A percentile compares a stretch with the other conserved stretches of the same genome.
phyloP scores from a whole-genome alignment of 2,329 filamentous ascomycete species.

The Nothophoma quercina region DNA sequence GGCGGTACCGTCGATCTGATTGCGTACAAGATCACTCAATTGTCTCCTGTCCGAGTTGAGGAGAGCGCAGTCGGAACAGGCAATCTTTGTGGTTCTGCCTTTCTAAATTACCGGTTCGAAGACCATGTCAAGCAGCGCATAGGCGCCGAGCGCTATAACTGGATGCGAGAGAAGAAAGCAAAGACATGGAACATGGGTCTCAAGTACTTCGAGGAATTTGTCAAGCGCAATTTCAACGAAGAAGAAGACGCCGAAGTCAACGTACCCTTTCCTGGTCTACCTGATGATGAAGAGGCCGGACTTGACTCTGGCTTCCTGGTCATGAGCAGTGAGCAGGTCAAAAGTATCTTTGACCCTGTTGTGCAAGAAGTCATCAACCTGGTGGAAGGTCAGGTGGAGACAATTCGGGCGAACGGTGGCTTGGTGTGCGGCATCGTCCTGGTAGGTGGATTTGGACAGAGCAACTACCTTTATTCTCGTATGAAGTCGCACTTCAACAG shows the following conservation, averaged over 20 bases:
- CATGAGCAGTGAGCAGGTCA: constrained; percentile 73
- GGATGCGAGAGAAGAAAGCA: constrained; percentile 78
- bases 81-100: constrained; percentile 78
- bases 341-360: constrained; percentile 78
- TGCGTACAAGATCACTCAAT: constrained; percentile 79
- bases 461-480: constrained; percentile 73
- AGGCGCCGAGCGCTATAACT: constrained; percentile 71
- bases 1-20: constrained; percentile 76
- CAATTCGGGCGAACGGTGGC: constrained; percentile 50
- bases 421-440: constrained; percentile 72
- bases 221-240: constrained; percentile 83
- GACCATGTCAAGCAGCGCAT: constrained; percentile 75
- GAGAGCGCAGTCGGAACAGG: constrained; percentile 83
- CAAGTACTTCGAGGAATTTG: constrained; percentile 83
- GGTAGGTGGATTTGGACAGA: constrained; percentile 83
- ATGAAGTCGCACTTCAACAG: constrained; percentile 73
- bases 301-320: constrained; percentile 79
- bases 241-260: constrained; percentile 80
- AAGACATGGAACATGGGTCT: constrained; percentile 79
- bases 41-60: constrained; percentile 75
- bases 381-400: constrained; percentile 55
- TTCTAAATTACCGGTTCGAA: constrained; percentile 82
- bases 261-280: constrained; percentile 77
- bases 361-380: constrained; percentile 62
- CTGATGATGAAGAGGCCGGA: constrained; percentile 77